Base-by-base conservation (phyloP, 257 asterid species). In the Fraxinus quadrangulata region DNA sequence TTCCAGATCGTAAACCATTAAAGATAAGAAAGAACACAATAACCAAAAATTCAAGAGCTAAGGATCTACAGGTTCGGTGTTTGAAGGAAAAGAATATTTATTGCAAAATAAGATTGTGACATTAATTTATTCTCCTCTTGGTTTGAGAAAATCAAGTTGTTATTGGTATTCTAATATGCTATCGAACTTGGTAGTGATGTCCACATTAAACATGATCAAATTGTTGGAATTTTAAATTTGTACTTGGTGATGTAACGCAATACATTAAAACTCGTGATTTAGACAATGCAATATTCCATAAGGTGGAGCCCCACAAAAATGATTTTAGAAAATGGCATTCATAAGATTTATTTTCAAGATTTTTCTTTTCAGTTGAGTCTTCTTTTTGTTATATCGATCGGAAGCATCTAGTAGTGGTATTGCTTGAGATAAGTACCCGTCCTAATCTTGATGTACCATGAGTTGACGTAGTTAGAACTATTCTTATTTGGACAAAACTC, bases 21-120 rank as follows among this genome's bases (percentile, higher is more conserved):
- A 54, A 79, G 86, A 80, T 82, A 36, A 80, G 80, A 78, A 75
- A 70, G 86, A 80, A 87, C 88, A 78, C 51, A 24, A 34, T 71
- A 54, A 78, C 65, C 5, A 24, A 11, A 63, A 23, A 24, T 10
- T 24, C 19, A 63, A 10, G 72, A 71, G 66, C 24, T 45, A 34
- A 74, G 78, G 78, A 69, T 74, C 71, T 67, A 31, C 61, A 21
- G 69, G 72, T 77, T 72, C 36, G 7, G 75, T 73, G 61, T 67
- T 63, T 42, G 33, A 16, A 77, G 80, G 33, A 65, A 28, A 79
- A 69, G 85, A 80, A 67, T 66, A 82, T 56, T 70, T 75, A 67
- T 72, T 36, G 82, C 74, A 63, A 23, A 34, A 24, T 11, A 24
- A 63, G 69, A 63, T 24, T 24, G 69, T 24, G 69, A 63, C 69